Evolutionary conservation across 164 flowering plant species (phyloP).

Genomic region (Cinnamomum micranthum): DNA sequence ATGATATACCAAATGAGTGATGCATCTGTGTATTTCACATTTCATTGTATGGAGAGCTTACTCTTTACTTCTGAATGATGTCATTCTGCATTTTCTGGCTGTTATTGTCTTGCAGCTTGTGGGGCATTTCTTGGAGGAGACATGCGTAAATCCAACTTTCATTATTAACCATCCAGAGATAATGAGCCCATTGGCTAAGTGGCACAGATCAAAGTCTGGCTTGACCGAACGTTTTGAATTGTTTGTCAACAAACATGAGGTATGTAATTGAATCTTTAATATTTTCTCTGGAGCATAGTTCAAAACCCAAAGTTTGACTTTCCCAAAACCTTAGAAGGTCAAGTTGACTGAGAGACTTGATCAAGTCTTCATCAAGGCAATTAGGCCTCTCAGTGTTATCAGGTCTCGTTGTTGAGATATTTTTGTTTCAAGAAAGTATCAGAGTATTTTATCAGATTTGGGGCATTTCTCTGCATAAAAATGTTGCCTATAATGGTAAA

Average conservation of each 20-base stretch:
- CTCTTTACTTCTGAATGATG: too few species aligned
- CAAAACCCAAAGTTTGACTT: too few species aligned
- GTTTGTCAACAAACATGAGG: slow-evolving; percentile 91
- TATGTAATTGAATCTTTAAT: slow-evolving; percentile 16
- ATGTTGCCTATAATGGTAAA: too few species aligned
- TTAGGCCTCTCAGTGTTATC: too few species aligned
- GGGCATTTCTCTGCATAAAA: too few species aligned
- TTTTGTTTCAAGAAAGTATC: too few species aligned
- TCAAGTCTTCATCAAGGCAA: too few species aligned
- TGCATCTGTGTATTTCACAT: background rate
- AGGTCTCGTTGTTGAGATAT: too few species aligned
- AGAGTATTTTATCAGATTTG: too few species aligned
- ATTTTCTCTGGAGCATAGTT: background rate
- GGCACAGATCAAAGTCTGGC: slow-evolving; percentile 86
- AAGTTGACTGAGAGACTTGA: too few species aligned
- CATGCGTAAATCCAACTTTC: slow-evolving; percentile 83
- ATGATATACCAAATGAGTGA: background rate
- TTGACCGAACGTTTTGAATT: slow-evolving; percentile 91
- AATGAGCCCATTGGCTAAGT: slow-evolving; percentile 98
- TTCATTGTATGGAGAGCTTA: background rate
- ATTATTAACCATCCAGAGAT: slow-evolving; percentile 95
- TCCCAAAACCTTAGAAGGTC: too few species aligned
- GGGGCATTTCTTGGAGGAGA: slow-evolving; percentile 91
- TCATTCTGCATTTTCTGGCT: slow-evolving; percentile 4
- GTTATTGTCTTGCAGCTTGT: slow-evolving; percentile 63